Evolutionary conservation across 2,329 filamentous ascomycete genomes (phyloP).

Genomic region (Teratosphaeria destructans): DNA sequence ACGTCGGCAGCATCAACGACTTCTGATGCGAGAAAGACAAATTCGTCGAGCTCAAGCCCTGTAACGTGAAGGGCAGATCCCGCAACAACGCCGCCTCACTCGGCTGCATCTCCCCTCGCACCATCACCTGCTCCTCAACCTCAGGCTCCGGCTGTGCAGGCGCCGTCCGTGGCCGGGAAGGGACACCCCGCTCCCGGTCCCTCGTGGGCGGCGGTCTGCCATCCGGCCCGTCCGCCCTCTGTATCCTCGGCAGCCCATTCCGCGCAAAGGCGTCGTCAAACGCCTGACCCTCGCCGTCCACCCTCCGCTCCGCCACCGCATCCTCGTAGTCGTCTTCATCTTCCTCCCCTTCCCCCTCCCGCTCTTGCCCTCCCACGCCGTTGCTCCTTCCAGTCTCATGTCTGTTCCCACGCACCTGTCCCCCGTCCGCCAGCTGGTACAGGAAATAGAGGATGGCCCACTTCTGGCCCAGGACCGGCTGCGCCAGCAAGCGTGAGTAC

Average conservation of each 20-base stretch:
- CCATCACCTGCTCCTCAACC: conserved; percentile 1
- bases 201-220: conserved; percentile 13
- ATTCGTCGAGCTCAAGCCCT: conserved; percentile 81
- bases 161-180: not conserved
- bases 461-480: conserved; percentile 88
- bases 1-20: conserved; percentile 64
- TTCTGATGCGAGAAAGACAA: conserved; percentile 62
- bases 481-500: conserved; percentile 77
- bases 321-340: conserved; percentile 3
- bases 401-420: not conserved
- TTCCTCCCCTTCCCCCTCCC: conserved; percentile 2
- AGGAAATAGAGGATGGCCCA: conserved; percentile 93
- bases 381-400: not conserved
- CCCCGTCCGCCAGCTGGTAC: conserved; percentile 63
- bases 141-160: not conserved
- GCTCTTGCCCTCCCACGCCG: not conserved
- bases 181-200: conserved; percentile 5
- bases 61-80: conserved; percentile 84
- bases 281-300: conserved; percentile 5
- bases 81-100: conserved; percentile 39
- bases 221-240: conserved; percentile 14
- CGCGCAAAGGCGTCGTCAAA: conserved; percentile 41
- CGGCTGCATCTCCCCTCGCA: conserved; percentile 6
- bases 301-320: not conserved
- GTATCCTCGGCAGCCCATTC: conserved; percentile 33